phyloP scores from a whole-genome alignment of 2,329 filamentous ascomycete genomes.

The Drechslerella dactyloides region DNA sequence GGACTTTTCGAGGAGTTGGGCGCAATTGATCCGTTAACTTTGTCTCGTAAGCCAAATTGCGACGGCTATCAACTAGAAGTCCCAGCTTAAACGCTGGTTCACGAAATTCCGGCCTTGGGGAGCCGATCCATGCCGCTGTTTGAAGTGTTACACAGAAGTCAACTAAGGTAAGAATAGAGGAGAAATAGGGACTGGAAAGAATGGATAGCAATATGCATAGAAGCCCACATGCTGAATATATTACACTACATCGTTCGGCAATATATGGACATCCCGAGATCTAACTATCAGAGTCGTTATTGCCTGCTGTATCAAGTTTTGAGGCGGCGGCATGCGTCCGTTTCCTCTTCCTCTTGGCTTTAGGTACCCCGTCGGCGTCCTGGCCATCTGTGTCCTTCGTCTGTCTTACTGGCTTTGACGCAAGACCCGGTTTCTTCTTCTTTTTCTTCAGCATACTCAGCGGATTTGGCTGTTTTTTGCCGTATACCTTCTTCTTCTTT shows the following conservation, averaged over 20 bases:
- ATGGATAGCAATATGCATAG: no score
- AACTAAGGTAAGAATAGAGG: no score
- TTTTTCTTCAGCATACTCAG: conserved; percentile 73
- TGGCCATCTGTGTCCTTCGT: conserved; percentile 20
- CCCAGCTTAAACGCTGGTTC: no score
- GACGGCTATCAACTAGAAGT: no score
- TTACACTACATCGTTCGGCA: conserved; percentile 1
- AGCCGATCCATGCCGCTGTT: no score
- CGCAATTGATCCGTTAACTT: no score
- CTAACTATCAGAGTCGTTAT: not conserved
- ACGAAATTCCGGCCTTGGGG: no score
- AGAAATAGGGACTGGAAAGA: no score
- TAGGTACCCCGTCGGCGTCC: conserved; percentile 20
- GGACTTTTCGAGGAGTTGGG: no score
- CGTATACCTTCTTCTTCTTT: conserved; percentile 67
- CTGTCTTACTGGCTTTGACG: not conserved
- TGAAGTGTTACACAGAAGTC: no score
- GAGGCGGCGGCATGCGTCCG: conserved; percentile 28
- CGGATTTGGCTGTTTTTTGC: conserved; percentile 74
- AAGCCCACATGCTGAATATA: conserved; percentile 38
- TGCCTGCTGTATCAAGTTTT: conserved; percentile 7
- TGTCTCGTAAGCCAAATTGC: no score
- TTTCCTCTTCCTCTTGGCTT: conserved; percentile 45
- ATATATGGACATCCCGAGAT: conserved; percentile 1
- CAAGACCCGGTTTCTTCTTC: conserved; percentile 57